Conservation (phyloP, 306 rosid genomes). For the Cucurbita ficifolia region DNA sequence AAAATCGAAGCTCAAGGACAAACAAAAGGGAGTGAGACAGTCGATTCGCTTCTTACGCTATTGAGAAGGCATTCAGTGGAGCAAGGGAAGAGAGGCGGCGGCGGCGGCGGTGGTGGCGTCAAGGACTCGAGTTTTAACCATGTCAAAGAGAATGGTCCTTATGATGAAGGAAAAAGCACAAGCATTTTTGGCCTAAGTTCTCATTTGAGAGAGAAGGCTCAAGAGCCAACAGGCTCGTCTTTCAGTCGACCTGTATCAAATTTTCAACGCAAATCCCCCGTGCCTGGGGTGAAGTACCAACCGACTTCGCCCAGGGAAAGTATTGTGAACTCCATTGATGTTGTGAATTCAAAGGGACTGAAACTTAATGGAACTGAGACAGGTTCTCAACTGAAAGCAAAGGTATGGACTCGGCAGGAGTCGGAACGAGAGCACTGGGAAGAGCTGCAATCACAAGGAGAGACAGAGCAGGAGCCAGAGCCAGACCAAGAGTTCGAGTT, state of each 20-base stretch:
- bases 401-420: not conserved
- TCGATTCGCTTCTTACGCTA: conserved; percentile 81
- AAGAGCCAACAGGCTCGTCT: conserved; percentile 22
- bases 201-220: conserved; percentile 33
- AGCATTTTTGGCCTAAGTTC: conserved; percentile 29
- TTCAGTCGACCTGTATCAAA: conserved; percentile 53
- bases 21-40: conserved; percentile 55
- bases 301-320: conserved; percentile 30
- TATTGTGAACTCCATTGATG: conserved; percentile 10
- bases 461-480: conserved; percentile 1
- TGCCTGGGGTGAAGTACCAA: conserved; percentile 54
- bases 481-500: conserved; percentile 8
- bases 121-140: conserved; percentile 31
- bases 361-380: conserved; percentile 23
- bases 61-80: conserved; percentile 70
- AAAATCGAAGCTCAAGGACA: conserved; percentile 48
- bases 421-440: not conserved
- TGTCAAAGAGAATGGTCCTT: conserved; percentile 27
- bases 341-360: conserved; percentile 19
- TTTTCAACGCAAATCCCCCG: conserved; percentile 76
- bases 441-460: conserved; percentile 1
- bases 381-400: conserved; percentile 13
- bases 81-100: conserved; percentile 48
- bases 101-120: conserved; percentile 22
- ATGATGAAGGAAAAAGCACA: conserved; percentile 21